Percentiles rank a stretch among this genome's conserved stretches.
phyloP scores from a whole-genome alignment of 164 flowering plant species.

The Sextonia rubra region DNA sequence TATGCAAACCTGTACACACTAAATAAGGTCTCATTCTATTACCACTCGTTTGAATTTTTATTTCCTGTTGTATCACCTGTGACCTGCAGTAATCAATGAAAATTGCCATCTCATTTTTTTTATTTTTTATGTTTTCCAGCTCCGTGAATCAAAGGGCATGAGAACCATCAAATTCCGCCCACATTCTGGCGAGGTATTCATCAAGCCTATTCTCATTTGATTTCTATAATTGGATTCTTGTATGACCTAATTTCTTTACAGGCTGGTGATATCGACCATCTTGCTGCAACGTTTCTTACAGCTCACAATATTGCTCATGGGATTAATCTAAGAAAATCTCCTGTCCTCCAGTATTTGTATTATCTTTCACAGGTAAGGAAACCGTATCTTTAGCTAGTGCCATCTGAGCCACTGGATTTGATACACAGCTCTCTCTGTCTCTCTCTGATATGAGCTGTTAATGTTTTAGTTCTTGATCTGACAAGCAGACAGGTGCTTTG shows the following conservation, averaged over 20 bases:
- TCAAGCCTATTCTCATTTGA: neutral
- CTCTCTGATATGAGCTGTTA: neutral
- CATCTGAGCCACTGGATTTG: neutral
- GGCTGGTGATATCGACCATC: slow-evolving; percentile 99
- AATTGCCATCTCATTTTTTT: neutral
- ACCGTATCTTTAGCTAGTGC: neutral
- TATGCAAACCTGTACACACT: slow-evolving; percentile 94
- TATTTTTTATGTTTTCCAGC: slow-evolving; percentile 30
- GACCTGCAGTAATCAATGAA: neutral
- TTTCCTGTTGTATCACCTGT: neutral
- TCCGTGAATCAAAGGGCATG: slow-evolving; percentile 97
- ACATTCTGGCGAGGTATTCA: slow-evolving; percentile 88
- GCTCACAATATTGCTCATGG: slow-evolving; percentile 93
- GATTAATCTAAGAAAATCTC: slow-evolving; percentile 90
- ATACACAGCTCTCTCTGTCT: slow-evolving; percentile 2
- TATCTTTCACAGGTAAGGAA: slow-evolving; percentile 77
- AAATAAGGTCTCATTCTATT: slow-evolving; percentile 58
- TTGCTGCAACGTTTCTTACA: slow-evolving; percentile 91
- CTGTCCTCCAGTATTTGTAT: slow-evolving; percentile 91
- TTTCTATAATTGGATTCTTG: slow-evolving; percentile 9
- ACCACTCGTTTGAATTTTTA: too few relatives aligned
- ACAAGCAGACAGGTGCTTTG: neutral
- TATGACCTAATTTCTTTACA: slow-evolving; percentile 22
- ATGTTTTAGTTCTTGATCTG: neutral
- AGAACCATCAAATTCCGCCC: slow-evolving; percentile 93